Base-by-base conservation (phyloP, 108 stramenopile genomes). In the Cyclotella baltica region DNA sequence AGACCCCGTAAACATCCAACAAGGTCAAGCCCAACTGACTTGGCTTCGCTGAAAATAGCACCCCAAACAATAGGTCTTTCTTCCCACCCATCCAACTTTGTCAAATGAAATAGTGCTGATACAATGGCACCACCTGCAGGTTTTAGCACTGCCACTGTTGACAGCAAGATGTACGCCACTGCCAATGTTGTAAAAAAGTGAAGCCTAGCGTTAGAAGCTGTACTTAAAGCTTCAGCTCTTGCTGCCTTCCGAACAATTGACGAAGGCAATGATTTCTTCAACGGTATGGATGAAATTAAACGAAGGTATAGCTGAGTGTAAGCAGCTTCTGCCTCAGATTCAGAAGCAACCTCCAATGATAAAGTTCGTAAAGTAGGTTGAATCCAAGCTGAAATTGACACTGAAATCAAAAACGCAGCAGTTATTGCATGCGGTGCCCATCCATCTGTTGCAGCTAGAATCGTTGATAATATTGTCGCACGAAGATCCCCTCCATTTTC, bases 261-360 rank as follows among this genome's bases (percentile, higher is more conserved):
- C 0, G 85, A 68, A 20, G 71, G 75, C 33, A 68, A 56, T 28
- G 72, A 69, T 51, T 67, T 67, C 20, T 71, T 72, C 51, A 87
- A 78, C 9, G 90, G 83, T 27, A 70, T 53, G 1, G 88, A 78
- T 22, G 90, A 67, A 43, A 86, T 69, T 38, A 93, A 66, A 6
- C 92, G 88, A 25, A 95, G 67, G 72, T 89, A 95, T 19, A 95
- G 83, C 64, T 92, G 89, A 11, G 84, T 81, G 65, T 90, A 92
- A 28, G 70, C 68, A 4, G 90, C 79, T 63, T 90, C 89, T 4
- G 82, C 70, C 16, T 71, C 73, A 19, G 85, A 77, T 46, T 79
- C 62, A 2, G 72, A 46, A 23, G 73, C 81, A 64, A 87, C 82
- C 15, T 79, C 66, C 10, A 57, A 48, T 23, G 81, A 68, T 25